Conservation (phyloP, 345 rosid genomes). For the Sonneratia caseolaris region DNA sequence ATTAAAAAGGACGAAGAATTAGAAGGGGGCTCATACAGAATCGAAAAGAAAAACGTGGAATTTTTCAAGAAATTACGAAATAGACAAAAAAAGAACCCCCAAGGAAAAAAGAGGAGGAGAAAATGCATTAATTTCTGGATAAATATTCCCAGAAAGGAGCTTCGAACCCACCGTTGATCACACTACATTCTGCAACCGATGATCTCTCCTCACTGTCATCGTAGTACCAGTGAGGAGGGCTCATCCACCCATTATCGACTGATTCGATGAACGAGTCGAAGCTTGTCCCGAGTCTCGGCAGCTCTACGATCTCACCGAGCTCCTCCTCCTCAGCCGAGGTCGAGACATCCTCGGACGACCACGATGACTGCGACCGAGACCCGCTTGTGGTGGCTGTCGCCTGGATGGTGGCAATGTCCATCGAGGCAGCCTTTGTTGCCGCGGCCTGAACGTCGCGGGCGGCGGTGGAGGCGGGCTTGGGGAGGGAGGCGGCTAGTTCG, state of each 20-base stretch:
- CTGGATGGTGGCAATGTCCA: constrained; percentile 13
- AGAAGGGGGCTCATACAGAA: no score
- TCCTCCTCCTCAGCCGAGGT: constrained; percentile 20
- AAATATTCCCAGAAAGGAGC: constrained; percentile 1
- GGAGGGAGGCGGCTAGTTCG: constrained; percentile 29
- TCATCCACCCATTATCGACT: constrained; percentile 4
- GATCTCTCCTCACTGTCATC: neutral
- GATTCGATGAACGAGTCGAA: constrained; percentile 10
- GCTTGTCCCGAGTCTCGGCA: constrained; percentile 27
- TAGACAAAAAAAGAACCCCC: neutral
- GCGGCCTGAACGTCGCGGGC: constrained; percentile 46
- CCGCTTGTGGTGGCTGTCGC: neutral
- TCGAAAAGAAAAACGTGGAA: no score
- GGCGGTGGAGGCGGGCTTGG: constrained; percentile 35
- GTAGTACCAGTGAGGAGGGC: neutral
- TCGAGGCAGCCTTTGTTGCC: constrained; percentile 45
- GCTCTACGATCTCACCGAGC: constrained; percentile 29
- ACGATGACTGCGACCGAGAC: neutral
- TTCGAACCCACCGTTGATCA: constrained; percentile 5
- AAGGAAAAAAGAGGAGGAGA: neutral
- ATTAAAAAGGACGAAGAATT: no score
- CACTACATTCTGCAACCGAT: constrained; percentile 1
- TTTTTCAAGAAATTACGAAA: neutral
- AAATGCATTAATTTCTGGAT: neutral
- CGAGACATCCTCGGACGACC: neutral